Evolutionary conservation across 192 early-diverging fungal species (phyloP).

Genomic region (Coemansia sp.): DNA sequence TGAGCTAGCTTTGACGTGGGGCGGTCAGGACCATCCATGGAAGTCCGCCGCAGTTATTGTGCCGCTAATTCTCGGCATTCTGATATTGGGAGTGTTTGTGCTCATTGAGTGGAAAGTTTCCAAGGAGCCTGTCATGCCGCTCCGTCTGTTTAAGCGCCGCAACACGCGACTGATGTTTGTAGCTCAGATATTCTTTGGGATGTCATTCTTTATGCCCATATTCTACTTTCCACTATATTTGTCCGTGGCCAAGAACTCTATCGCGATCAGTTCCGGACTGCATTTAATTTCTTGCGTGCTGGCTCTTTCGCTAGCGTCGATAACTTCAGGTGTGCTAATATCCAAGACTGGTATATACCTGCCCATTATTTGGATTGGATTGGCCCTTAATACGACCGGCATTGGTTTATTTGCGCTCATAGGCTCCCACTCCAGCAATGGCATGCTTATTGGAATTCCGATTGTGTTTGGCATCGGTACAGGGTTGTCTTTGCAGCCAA

Average conservation of each 20-base stretch:
- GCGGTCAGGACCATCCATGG: slow-evolving; percentile 74
- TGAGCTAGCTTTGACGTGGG: slow-evolving; percentile 70
- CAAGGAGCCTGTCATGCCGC: slow-evolving; percentile 62
- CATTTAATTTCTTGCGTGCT: slow-evolving; percentile 71
- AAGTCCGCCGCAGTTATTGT: slow-evolving; percentile 57
- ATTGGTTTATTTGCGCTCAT: slow-evolving; percentile 57
- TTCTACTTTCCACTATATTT: slow-evolving; percentile 67
- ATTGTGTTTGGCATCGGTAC: slow-evolving; percentile 69
- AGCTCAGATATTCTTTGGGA: slow-evolving; percentile 24
- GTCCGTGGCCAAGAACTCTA: slow-evolving; percentile 61
- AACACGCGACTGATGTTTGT: slow-evolving; percentile 27
- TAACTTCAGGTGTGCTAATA: slow-evolving; percentile 63
- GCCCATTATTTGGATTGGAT: slow-evolving; percentile 62
- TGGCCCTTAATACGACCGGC: slow-evolving; percentile 58
- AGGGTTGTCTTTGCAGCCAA: slow-evolving; percentile 67
- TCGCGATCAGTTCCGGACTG: slow-evolving; percentile 69
- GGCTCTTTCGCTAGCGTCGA: slow-evolving; percentile 61
- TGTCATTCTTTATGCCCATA: slow-evolving; percentile 53
- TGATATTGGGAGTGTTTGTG: slow-evolving; percentile 55
- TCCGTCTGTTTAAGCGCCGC: slow-evolving; percentile 55
- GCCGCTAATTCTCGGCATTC: slow-evolving; percentile 51
- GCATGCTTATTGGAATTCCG: slow-evolving; percentile 62
- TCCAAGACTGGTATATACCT: slow-evolving; percentile 60
- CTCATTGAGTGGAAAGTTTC: slow-evolving; percentile 55
- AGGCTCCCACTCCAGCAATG: slow-evolving; percentile 41